Conservation (phyloP, 805 yeast genomes). For the Blastobotrys muscicola region DNA sequence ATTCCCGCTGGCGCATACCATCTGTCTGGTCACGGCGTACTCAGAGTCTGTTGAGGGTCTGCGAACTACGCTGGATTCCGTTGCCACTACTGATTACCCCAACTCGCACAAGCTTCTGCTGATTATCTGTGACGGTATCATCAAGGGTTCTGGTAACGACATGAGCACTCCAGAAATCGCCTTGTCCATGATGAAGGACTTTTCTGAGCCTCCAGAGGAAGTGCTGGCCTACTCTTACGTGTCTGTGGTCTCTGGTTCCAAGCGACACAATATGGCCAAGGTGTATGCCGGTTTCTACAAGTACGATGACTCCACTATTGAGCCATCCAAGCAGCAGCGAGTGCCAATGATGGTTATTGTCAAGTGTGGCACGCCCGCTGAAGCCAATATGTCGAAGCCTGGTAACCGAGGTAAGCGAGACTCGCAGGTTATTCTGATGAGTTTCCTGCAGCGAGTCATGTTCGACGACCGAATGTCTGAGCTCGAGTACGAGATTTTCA, state of each 20-base stretch:
- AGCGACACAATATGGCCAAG: constrained; percentile 97
- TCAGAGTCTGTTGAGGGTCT: constrained; percentile 86
- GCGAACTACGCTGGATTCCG: constrained; percentile 80
- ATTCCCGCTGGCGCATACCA: constrained; percentile 64
- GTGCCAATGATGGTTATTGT: constrained; percentile 70
- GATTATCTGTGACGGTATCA: constrained; percentile 85
- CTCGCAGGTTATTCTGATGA: constrained; percentile 84
- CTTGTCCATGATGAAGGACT: constrained; percentile 75
- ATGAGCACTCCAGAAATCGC: constrained; percentile 83
- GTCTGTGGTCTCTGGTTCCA: constrained; percentile 89
- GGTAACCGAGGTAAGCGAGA: constrained; percentile 94
- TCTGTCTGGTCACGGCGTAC: constrained; percentile 83
- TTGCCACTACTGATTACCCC: constrained; percentile 93
- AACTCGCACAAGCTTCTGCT: constrained; percentile 84
- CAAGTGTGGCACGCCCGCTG: constrained; percentile 87
- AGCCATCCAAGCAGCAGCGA: constrained; percentile 66
- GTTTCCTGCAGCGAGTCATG: constrained; percentile 76
- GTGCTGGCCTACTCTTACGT: constrained; percentile 82
- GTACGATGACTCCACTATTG: constrained; percentile 67
- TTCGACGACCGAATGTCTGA: constrained; percentile 93
- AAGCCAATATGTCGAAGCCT: constrained; percentile 62
- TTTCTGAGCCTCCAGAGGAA: constrained; percentile 59
- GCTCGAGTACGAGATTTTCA: constrained; percentile 69
- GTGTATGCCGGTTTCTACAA: constrained; percentile 91
- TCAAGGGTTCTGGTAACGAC: constrained; percentile 91